A percentile compares a stretch with the other conserved stretches of the same genome.
These are phyloP conservation scores for Penicillium goetzii DNA, from an alignment of 495 filamentous ascomycete genomes.

Conservation along the genomic window DNA sequence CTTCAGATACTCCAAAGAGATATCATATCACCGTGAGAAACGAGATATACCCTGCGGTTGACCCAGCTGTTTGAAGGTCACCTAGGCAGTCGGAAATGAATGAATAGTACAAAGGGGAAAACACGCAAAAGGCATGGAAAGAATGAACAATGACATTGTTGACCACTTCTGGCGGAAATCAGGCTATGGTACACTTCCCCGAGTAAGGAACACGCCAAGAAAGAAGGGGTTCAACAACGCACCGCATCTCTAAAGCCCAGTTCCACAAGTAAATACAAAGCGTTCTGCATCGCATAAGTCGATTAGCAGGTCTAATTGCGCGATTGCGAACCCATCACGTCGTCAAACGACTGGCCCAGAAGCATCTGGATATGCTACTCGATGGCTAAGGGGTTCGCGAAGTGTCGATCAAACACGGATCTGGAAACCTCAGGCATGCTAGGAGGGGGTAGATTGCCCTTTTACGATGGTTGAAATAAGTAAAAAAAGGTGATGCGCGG, in stretches of 20 bases:
- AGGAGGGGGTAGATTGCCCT: neutral
- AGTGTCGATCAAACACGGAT: slow-evolving; percentile 16
- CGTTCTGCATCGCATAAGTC: slow-evolving; percentile 1
- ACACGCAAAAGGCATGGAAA: neutral
- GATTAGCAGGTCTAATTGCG: slow-evolving; percentile 7
- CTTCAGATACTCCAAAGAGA: neutral
- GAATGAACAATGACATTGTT: neutral
- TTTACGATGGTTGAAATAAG: neutral
- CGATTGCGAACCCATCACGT: slow-evolving; percentile 6
- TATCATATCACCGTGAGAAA: neutral
- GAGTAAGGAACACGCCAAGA: slow-evolving; percentile 25
- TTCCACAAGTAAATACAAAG: neutral
- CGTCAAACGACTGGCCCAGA: neutral
- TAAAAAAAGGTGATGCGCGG: neutral
- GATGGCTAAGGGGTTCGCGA: neutral
- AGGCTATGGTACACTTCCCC: neutral
- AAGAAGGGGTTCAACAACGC: slow-evolving; percentile 22
- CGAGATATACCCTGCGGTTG: neutral
- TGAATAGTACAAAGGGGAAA: neutral
- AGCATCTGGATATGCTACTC: slow-evolving; percentile 1
- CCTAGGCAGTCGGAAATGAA: neutral
- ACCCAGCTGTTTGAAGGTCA: neutral
- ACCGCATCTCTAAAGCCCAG: neutral
- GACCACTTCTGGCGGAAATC: neutral
- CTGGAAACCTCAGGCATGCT: slow-evolving; percentile 10